Percentiles rank a stretch among this genome's conserved stretches.
Evolutionary conservation across 2,329 filamentous ascomycete species (phyloP).

Genomic region (Diaporthe vexans): DNA sequence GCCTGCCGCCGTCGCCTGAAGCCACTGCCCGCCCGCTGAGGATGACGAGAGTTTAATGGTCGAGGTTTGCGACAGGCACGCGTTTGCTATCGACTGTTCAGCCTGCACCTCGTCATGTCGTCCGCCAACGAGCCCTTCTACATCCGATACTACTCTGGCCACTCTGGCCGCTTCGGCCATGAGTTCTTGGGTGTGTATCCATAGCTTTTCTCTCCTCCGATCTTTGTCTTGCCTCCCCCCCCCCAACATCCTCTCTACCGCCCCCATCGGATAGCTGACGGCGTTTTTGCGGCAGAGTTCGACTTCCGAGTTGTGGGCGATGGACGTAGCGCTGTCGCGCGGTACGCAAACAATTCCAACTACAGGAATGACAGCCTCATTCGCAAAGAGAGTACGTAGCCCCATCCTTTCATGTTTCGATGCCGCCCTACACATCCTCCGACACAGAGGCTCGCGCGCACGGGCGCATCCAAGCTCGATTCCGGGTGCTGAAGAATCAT

Average conservation of each 20-base stretch:
- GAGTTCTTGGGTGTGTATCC: conserved; percentile 86
- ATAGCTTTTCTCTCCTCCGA: neutral
- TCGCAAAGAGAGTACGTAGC: conserved; percentile 93
- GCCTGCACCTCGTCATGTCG: conserved; percentile 64
- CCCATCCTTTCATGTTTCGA: neutral
- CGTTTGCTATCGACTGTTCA: neutral
- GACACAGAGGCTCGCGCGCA: neutral
- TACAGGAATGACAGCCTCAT: conserved; percentile 99
- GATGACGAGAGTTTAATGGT: neutral
- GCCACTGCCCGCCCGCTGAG: neutral
- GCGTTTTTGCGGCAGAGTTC: conserved; percentile 76
- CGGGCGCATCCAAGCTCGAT: neutral
- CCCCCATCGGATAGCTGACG: conserved; percentile 41
- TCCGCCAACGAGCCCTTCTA: conserved; percentile 88
- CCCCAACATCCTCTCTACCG: neutral
- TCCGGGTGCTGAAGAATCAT: neutral
- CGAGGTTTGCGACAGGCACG: neutral
- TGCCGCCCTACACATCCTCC: neutral
- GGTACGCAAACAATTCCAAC: conserved; percentile 99
- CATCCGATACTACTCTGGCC: conserved; percentile 97
- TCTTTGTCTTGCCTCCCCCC: too few species aligned
- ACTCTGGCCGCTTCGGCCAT: conserved; percentile 97
- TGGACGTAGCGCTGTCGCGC: conserved; percentile 90
- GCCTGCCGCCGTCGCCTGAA: neutral
- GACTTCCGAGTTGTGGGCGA: conserved; percentile 95